Conservation (phyloP, 2,329 filamentous ascomycete species). For the Verticillium dahliae region DNA sequence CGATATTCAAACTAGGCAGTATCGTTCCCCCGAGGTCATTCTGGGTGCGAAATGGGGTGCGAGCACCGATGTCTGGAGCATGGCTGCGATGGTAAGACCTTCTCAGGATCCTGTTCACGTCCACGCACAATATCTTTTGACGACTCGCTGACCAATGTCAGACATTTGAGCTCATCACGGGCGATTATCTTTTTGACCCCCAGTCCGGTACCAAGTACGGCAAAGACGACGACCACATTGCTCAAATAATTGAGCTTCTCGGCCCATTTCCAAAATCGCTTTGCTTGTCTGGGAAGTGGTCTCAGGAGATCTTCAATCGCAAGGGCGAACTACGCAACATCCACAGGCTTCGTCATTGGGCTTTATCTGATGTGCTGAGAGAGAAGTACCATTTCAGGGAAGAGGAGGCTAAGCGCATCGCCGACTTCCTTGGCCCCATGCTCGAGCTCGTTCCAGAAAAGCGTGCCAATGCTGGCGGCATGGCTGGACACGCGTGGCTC, state of each 20-base stretch:
- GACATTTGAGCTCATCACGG: conserved; percentile 96
- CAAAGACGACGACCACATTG: conserved; percentile 98
- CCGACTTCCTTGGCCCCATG: conserved; percentile 84
- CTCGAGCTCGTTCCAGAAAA: conserved; percentile 82
- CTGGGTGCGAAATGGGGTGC: conserved; percentile 96
- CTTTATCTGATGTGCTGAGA: conserved; percentile 80
- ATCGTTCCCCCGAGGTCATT: conserved; percentile 94
- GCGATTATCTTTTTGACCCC: conserved; percentile 96
- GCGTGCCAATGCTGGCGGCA: conserved; percentile 90
- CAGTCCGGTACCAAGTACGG: conserved; percentile 98
- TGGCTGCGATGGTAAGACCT: conserved; percentile 87
- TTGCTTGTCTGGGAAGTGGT: conserved; percentile 92
- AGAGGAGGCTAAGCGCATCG: conserved; percentile 70
- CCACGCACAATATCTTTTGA: background rate
- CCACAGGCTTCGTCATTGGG: conserved; percentile 92
- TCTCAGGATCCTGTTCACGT: background rate
- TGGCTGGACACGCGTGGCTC: conserved; percentile 80
- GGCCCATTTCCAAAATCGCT: conserved; percentile 89
- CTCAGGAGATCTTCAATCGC: conserved; percentile 96
- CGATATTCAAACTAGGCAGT: conserved; percentile 96
- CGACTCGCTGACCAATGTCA: conserved; percentile 28
- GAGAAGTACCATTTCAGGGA: conserved; percentile 96
- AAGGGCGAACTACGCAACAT: conserved; percentile 97
- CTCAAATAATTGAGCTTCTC: conserved; percentile 95
- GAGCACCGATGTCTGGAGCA: conserved; percentile 99